Evolutionary conservation across 2,329 filamentous ascomycete genomes (phyloP).

Genomic region (Cladosporium colombiae): DNA sequence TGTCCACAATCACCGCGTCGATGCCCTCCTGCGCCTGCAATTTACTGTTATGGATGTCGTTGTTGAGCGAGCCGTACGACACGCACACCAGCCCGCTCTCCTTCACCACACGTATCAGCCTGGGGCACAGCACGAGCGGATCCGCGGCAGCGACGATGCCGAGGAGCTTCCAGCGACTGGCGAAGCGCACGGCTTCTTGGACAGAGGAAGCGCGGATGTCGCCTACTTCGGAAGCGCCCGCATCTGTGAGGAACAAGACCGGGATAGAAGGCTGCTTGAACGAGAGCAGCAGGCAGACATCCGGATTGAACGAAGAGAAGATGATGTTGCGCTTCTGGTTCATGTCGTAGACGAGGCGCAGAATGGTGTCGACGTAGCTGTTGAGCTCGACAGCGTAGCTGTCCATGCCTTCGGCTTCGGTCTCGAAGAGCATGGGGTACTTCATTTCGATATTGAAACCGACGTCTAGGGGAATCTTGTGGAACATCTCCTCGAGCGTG

Average conservation of each 20-base stretch:
- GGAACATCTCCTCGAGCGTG: slow-evolving; percentile 90
- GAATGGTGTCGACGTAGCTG: slow-evolving; percentile 90
- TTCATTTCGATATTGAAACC: slow-evolving; percentile 99
- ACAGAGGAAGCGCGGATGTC: slow-evolving; percentile 88
- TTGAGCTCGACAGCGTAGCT: slow-evolving; percentile 94
- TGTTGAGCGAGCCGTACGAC: slow-evolving; percentile 89
- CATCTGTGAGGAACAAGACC: slow-evolving; percentile 90
- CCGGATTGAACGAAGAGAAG: slow-evolving; percentile 96
- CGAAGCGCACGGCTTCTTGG: slow-evolving; percentile 94
- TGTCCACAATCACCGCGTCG: slow-evolving; percentile 96
- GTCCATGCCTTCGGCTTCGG: slow-evolving; percentile 94
- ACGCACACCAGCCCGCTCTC: slow-evolving; percentile 92
- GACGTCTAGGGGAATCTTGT: slow-evolving; percentile 74
- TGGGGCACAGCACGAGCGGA: slow-evolving; percentile 83
- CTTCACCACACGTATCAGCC: slow-evolving; percentile 89
- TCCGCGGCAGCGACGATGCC: slow-evolving; percentile 89
- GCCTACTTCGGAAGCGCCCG: slow-evolving; percentile 75
- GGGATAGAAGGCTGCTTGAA: slow-evolving; percentile 98
- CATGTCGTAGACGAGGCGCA: slow-evolving; percentile 85
- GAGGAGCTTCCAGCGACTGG: slow-evolving; percentile 89
- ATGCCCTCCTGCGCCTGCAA: slow-evolving; percentile 93
- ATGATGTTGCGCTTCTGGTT: slow-evolving; percentile 85
- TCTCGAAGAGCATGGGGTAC: slow-evolving; percentile 97
- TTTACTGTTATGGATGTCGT: slow-evolving; percentile 82
- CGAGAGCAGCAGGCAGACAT: slow-evolving; percentile 88